A percentile compares a stretch with the other conserved stretches of the same genome.
Conservation (phyloP, 805 yeast species). For the Candida saitoana region DNA sequence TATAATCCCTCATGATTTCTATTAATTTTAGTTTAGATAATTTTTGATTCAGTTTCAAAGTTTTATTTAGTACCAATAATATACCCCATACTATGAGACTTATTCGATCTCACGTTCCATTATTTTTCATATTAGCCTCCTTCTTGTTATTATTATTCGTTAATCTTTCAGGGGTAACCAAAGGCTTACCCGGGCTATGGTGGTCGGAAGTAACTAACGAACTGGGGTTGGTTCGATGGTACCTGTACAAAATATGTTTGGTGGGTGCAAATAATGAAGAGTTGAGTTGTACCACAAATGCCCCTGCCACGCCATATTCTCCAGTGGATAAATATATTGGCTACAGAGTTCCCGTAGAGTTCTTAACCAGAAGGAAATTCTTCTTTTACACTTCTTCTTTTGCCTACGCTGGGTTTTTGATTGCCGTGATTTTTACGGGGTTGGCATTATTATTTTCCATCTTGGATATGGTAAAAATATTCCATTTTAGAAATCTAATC, state of each 20-base stretch:
- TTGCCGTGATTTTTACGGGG: conserved; percentile 60
- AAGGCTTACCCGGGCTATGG: conserved; percentile 7
- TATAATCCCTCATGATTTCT: not conserved
- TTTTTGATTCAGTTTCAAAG: not conserved
- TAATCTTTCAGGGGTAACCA: conserved; percentile 25
- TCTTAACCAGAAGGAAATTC: conserved; percentile 44
- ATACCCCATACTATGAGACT: conserved; percentile 9
- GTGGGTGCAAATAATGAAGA: conserved; percentile 13
- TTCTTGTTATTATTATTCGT: conserved; percentile 20
- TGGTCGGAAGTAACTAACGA: conserved; percentile 23
- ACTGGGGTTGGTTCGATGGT: conserved; percentile 28
- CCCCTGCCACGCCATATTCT: conserved; percentile 29
- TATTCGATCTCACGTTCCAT: conserved; percentile 19
- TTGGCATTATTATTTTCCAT: conserved; percentile 44
- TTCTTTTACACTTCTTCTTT: conserved; percentile 63
- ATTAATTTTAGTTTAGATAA: not conserved
- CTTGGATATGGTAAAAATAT: conserved; percentile 2
- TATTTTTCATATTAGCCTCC: conserved; percentile 21
- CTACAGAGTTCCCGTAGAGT: conserved; percentile 41
- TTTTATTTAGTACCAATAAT: no score
- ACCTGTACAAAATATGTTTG: conserved; percentile 23
- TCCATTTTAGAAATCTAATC: conserved; percentile 6
- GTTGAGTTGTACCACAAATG: conserved; percentile 15
- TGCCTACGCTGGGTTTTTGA: conserved; percentile 28
- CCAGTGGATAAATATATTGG: conserved; percentile 24